A percentile compares a stretch with the other conserved stretches of the same genome.
Evolutionary conservation across 306 rosid genomes (phyloP).

Genomic region (Castanea crenata): DNA sequence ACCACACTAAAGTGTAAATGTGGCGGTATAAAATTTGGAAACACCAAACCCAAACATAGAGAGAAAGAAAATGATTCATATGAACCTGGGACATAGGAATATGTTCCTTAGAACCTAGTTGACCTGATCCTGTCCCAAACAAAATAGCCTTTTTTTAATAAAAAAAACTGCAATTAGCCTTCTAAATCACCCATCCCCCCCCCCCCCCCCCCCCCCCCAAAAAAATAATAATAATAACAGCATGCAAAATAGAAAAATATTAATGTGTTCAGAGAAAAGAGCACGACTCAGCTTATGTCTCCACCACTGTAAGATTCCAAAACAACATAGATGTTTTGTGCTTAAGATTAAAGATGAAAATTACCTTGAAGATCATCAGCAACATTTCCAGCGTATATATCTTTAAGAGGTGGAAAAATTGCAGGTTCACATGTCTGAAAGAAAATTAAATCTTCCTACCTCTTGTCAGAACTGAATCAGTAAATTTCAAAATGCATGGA

Average conservation of each 20-base stretch:
- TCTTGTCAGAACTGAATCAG: background rate
- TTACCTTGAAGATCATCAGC: conserved; percentile 80
- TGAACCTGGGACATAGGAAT: too few species aligned
- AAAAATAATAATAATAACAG: too few species aligned
- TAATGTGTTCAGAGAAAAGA: too few species aligned
- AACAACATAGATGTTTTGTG: background rate
- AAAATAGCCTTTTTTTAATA: too few species aligned
- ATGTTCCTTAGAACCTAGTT: too few species aligned
- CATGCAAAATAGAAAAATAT: too few species aligned
- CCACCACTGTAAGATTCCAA: too few species aligned
- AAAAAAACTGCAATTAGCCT: too few species aligned
- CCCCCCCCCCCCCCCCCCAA: too few species aligned
- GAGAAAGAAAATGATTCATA: background rate
- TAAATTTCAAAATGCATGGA: background rate
- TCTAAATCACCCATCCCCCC: too few species aligned
- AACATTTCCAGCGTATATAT: conserved; percentile 71
- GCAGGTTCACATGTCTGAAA: conserved; percentile 83
- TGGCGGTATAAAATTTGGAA: background rate
- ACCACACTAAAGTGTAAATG: background rate
- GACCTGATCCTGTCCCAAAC: too few species aligned
- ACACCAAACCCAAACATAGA: background rate
- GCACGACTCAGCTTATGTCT: too few species aligned
- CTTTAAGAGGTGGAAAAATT: conserved; percentile 82
- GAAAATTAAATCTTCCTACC: conserved; percentile 5
- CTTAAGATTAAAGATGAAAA: conserved; percentile 14